These are phyloP conservation scores for Neonectria neomacrospora DNA, from an alignment of 2,329 filamentous ascomycete species.

Conservation along the genomic window DNA sequence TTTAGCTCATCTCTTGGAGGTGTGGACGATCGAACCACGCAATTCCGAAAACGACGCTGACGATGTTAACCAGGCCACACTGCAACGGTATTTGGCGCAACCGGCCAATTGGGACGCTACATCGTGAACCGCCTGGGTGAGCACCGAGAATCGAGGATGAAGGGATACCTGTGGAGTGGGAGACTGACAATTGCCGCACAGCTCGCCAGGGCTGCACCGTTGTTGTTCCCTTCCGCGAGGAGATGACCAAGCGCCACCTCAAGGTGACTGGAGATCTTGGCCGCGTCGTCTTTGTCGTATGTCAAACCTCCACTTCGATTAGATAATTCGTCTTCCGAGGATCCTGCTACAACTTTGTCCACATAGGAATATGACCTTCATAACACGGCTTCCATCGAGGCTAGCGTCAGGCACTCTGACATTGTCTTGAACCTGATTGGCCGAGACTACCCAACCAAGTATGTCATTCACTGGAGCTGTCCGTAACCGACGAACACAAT, in stretches of 20 bases:
- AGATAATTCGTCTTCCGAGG: neutral
- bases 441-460: conserved; percentile 96
- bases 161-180: conserved; percentile 4
- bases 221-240: conserved; percentile 92
- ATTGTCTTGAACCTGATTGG: conserved; percentile 97
- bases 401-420: conserved; percentile 95
- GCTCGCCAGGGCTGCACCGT: conserved; percentile 95
- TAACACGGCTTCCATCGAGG: conserved; percentile 95
- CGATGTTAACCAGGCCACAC: conserved; percentile 77
- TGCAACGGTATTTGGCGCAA: conserved; percentile 97
- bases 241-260: conserved; percentile 97
- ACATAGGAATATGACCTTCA: conserved; percentile 88
- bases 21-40: conserved; percentile 55
- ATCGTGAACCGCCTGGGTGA: conserved; percentile 93
- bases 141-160: conserved; percentile 27
- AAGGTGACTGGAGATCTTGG: conserved; percentile 97
- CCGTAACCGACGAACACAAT: neutral
- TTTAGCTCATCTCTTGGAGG: conserved; percentile 85
- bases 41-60: conserved; percentile 40
- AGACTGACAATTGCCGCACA: conserved; percentile 52
- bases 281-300: conserved; percentile 84
- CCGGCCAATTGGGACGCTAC: conserved; percentile 93
- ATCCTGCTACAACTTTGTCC: conserved; percentile 32
- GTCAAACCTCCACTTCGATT: conserved; percentile 37
- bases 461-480: conserved; percentile 38